Conservation (phyloP, 2,329 filamentous ascomycete genomes). For the Paracorniculantispora psalliotae region DNA sequence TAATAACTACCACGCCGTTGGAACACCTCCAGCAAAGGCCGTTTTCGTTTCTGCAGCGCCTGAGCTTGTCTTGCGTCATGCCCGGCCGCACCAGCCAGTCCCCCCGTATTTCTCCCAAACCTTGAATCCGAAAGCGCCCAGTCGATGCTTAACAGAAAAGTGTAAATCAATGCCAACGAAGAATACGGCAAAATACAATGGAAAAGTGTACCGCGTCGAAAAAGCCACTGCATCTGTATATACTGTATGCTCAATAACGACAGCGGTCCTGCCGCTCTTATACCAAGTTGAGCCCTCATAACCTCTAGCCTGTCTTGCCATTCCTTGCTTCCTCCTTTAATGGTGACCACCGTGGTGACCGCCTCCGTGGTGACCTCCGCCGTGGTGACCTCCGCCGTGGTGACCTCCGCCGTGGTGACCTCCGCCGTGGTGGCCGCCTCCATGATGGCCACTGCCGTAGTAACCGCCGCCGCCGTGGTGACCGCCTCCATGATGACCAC, state of each 20-base stretch:
- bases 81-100: neutral
- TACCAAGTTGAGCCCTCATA: too few relatives aligned
- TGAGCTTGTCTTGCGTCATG: constrained; percentile 8
- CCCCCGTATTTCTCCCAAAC: constrained; percentile 4
- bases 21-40: neutral
- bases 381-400: neutral
- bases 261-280: too few relatives aligned
- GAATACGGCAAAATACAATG: neutral
- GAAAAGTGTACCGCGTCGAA: too few relatives aligned
- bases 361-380: neutral
- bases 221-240: too few relatives aligned
- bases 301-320: too few relatives aligned
- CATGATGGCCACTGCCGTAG: neutral
- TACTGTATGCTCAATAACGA: too few relatives aligned
- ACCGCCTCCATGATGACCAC: neutral
- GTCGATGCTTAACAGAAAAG: neutral
- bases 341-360: neutral
- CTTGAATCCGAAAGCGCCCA: neutral
- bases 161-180: too few relatives aligned
- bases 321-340: too few relatives aligned
- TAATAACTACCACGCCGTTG: neutral
- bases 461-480: neutral
- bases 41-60: neutral
- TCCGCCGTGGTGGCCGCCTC: neutral
- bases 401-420: neutral